phyloP scores from a whole-genome alignment of 2,329 filamentous ascomycete species.

The Rutstroemia sydowiana region DNA sequence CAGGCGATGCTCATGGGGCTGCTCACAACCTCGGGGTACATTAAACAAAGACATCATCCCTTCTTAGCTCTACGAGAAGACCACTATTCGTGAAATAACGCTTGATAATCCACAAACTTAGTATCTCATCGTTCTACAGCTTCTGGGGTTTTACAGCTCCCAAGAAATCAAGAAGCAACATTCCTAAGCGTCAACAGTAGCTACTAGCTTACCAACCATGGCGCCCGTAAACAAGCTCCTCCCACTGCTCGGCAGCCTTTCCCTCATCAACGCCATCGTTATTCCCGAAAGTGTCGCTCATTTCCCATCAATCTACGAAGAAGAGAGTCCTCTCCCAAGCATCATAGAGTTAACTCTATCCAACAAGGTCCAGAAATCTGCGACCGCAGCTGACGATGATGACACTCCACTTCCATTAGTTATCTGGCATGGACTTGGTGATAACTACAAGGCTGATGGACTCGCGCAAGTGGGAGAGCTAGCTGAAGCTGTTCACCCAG shows the following conservation, averaged over 20 bases:
- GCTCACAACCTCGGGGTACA: slow-evolving; percentile 7
- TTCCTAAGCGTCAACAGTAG: not conserved
- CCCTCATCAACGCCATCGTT: slow-evolving; percentile 16
- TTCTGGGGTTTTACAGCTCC: not conserved
- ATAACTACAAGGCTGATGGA: slow-evolving; percentile 70
- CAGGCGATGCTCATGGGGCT: not conserved
- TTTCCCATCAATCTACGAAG: slow-evolving; percentile 6
- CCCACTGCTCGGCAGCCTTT: slow-evolving; percentile 14
- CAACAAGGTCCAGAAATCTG: not conserved
- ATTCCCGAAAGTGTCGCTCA: slow-evolving; percentile 7
- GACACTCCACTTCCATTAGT: slow-evolving; percentile 78
- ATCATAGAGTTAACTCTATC: slow-evolving; percentile 6
- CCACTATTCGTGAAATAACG: not conserved
- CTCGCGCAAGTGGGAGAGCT: slow-evolving; percentile 65
- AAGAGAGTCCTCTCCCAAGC: slow-evolving; percentile 2
- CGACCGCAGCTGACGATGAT: slow-evolving; percentile 26
- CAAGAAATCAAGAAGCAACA: not conserved
- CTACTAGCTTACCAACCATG: slow-evolving; percentile 14
- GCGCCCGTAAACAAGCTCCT: slow-evolving; percentile 16
- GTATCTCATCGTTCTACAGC: not conserved
- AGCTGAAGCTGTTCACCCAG: slow-evolving; percentile 65
- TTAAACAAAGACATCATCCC: slow-evolving; percentile 2
- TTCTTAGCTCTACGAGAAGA: not conserved
- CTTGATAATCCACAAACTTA: not conserved
- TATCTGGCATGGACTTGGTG: slow-evolving; percentile 84